Percentiles rank a stretch among this genome's conserved stretches.
Conservation (phyloP, 805 yeast genomes). For the Metschnikowia picachoensis region DNA sequence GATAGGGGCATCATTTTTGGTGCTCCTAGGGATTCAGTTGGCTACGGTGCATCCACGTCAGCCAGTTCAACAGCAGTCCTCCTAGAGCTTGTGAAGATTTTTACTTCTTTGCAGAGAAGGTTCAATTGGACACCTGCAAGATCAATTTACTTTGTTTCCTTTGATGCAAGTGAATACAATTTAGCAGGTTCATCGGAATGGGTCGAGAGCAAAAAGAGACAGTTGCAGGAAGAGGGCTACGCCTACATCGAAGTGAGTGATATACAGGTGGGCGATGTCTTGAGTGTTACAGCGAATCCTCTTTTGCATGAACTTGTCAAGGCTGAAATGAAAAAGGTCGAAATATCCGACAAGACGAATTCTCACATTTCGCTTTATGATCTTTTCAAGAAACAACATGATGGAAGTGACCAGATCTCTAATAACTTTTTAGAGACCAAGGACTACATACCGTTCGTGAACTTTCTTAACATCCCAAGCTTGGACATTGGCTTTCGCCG, state of each 20-base stretch:
- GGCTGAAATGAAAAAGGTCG: constrained; percentile 35
- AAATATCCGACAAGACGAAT: not conserved
- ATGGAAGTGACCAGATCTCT: constrained; percentile 23
- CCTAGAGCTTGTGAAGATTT: constrained; percentile 64
- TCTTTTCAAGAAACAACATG: constrained; percentile 22
- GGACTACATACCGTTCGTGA: constrained; percentile 66
- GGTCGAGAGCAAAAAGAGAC: constrained; percentile 53
- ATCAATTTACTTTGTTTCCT: constrained; percentile 76
- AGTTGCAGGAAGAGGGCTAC: constrained; percentile 56
- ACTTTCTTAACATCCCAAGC: constrained; percentile 65
- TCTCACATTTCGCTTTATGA: constrained; percentile 24
- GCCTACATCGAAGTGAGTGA: constrained; percentile 74
- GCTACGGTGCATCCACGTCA: constrained; percentile 70
- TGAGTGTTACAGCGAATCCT: constrained; percentile 65
- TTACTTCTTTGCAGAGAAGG: constrained; percentile 59
- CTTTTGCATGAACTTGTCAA: constrained; percentile 48
- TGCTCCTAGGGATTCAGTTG: constrained; percentile 74
- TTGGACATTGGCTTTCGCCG: constrained; percentile 53
- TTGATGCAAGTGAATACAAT: constrained; percentile 79
- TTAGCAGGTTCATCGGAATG: constrained; percentile 83
- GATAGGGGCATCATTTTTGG: constrained; percentile 75
- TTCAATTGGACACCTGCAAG: constrained; percentile 82
- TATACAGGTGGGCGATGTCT: constrained; percentile 49
- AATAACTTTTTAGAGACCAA: constrained; percentile 43
- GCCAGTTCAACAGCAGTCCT: constrained; percentile 72